A percentile compares a stretch with the other conserved stretches of the same genome.
Evolutionary conservation across 306 rosid species (phyloP).

Genomic region (Quercus berberidifolia): DNA sequence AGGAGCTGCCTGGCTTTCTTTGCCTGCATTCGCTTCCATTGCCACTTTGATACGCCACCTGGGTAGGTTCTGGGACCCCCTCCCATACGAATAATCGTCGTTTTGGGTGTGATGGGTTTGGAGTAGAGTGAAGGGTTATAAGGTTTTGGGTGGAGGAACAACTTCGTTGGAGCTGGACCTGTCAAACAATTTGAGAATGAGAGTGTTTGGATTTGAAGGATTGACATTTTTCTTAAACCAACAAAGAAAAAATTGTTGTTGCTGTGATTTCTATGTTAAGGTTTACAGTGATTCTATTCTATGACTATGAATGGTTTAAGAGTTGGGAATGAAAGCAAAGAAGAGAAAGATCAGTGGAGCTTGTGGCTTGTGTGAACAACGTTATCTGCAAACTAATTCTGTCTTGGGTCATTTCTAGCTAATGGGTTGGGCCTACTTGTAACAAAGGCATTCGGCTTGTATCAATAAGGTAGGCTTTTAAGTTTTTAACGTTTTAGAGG

Average conservation of each 20-base stretch:
- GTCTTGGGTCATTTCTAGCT: no score
- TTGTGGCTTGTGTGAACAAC: no score
- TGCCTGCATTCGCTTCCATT: slow-evolving; percentile 95
- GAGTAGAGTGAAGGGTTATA: slow-evolving; percentile 20
- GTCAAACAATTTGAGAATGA: slow-evolving; percentile 39
- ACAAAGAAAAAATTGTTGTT: no score
- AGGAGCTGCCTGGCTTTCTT: slow-evolving; percentile 81
- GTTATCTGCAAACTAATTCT: no score
- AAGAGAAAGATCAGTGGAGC: no score
- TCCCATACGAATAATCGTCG: slow-evolving; percentile 76
- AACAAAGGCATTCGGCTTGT: no score
- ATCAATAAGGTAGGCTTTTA: no score
- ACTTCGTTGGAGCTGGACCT: slow-evolving; percentile 26
- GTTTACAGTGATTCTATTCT: no score
- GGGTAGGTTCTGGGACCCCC: slow-evolving; percentile 97
- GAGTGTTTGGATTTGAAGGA: slow-evolving; percentile 16
- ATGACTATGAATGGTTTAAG: no score
- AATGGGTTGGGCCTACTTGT: no score
- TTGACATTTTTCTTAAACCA: background rate
- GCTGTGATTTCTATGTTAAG: background rate
- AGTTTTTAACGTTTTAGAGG: no score
- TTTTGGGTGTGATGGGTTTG: slow-evolving; percentile 13
- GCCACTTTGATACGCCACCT: slow-evolving; percentile 96
- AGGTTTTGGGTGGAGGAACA: slow-evolving; percentile 28
- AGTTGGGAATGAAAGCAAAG: no score